These are phyloP conservation scores for Naganishia vaughanmartiniae DNA, from an alignment of 768 basidiomycete species.

Conservation along the genomic window DNA sequence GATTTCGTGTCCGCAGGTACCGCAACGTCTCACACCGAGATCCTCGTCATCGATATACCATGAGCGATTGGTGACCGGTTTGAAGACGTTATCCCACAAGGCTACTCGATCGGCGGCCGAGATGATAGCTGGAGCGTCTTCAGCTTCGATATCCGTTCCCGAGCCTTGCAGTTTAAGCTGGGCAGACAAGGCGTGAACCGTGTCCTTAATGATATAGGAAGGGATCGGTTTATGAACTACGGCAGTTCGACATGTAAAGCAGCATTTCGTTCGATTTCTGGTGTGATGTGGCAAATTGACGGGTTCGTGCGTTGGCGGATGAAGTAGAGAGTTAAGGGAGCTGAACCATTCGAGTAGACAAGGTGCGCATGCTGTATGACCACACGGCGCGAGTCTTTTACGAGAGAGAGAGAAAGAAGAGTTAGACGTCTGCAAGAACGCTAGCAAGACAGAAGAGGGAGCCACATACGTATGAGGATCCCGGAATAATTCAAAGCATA, in stretches of 20 bases:
- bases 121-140: background rate
- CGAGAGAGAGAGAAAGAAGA: background rate
- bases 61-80: background rate
- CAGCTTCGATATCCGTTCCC: background rate
- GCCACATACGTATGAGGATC: slow-evolving; percentile 29
- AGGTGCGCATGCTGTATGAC: slow-evolving; percentile 30
- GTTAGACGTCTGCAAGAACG: background rate
- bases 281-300: background rate
- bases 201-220: slow-evolving; percentile 22
- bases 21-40: slow-evolving; percentile 21
- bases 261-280: slow-evolving; percentile 15
- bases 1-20: slow-evolving; percentile 27
- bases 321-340: slow-evolving; percentile 26
- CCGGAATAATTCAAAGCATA: slow-evolving; percentile 29
- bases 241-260: slow-evolving; percentile 29
- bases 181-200: slow-evolving; percentile 16
- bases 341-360: slow-evolving; percentile 32
- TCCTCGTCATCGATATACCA: slow-evolving; percentile 28
- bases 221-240: slow-evolving; percentile 27
- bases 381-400: slow-evolving; percentile 33
- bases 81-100: slow-evolving; percentile 29
- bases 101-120: slow-evolving; percentile 11
- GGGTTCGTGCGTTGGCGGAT: slow-evolving; percentile 3
- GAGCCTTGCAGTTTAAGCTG: background rate
- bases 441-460: background rate